phyloP scores from a whole-genome alignment of 768 basidiomycete genomes.

The Lactarius indigo region DNA sequence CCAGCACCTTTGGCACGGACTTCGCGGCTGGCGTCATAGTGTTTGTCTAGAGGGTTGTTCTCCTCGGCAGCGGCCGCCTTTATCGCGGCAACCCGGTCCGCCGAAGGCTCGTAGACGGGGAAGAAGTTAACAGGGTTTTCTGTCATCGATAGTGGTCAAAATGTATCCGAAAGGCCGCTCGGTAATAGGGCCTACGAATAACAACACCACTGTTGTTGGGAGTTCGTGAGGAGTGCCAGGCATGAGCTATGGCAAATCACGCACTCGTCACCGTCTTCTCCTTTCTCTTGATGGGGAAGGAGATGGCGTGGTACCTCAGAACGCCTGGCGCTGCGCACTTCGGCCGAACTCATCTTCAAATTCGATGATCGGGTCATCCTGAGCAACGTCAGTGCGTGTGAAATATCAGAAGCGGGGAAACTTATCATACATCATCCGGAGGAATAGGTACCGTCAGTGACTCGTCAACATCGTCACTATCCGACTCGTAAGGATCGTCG shows the following conservation, averaged over 20 bases:
- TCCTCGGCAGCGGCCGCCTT: slow-evolving; percentile 65
- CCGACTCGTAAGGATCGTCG: slow-evolving; percentile 53
- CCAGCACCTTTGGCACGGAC: slow-evolving; percentile 87
- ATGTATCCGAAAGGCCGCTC: background rate
- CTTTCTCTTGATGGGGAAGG: slow-evolving; percentile 31
- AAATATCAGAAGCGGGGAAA: slow-evolving; percentile 11
- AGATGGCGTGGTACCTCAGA: slow-evolving; percentile 78
- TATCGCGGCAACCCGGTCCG: slow-evolving; percentile 73
- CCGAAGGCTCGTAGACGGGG: slow-evolving; percentile 82
- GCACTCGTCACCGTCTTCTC: slow-evolving; percentile 30
- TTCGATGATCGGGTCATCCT: slow-evolving; percentile 79
- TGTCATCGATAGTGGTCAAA: slow-evolving; percentile 30
- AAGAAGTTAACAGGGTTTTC: slow-evolving; percentile 84
- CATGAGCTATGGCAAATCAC: slow-evolving; percentile 23
- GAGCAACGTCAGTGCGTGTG: background rate
- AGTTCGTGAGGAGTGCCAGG: background rate
- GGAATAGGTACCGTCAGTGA: slow-evolving; percentile 58
- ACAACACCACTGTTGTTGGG: slow-evolving; percentile 22
- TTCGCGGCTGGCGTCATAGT: slow-evolving; percentile 82
- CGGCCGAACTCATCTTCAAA: slow-evolving; percentile 88
- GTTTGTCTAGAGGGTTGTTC: slow-evolving; percentile 64
- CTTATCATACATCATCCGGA: slow-evolving; percentile 40
- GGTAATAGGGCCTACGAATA: slow-evolving; percentile 16
- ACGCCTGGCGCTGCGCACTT: slow-evolving; percentile 56
- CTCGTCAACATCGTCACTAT: slow-evolving; percentile 78